Percentiles rank a stretch among this genome's conserved stretches.
These are phyloP conservation scores for Ramularia endophylla DNA, from an alignment of 2,329 filamentous ascomycete species.

Conservation along the genomic window DNA sequence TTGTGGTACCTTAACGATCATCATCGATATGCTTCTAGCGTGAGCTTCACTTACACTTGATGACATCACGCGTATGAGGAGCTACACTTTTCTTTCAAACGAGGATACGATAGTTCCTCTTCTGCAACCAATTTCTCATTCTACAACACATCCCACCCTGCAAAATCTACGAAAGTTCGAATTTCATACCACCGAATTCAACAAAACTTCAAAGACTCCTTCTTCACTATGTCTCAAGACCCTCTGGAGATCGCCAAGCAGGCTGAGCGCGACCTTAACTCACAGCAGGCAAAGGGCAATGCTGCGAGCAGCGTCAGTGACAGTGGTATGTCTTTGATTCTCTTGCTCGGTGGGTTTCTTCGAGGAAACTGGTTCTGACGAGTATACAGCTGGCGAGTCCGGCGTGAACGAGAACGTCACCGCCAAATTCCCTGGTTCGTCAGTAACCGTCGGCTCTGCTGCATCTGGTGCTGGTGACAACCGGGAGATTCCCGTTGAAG, in stretches of 20 bases:
- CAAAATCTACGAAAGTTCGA: no score
- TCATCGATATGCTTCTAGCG: no score
- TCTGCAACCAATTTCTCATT: no score
- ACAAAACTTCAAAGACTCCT: conserved; percentile 6
- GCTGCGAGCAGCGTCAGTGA: conserved; percentile 10
- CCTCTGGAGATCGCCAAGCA: conserved; percentile 41
- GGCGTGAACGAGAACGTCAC: conserved; percentile 41
- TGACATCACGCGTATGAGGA: no score
- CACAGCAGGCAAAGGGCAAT: conserved; percentile 32
- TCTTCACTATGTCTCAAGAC: conserved; percentile 39
- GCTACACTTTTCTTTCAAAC: no score
- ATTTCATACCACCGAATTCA: conserved; percentile 3
- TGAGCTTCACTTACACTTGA: no score
- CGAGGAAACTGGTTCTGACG: no score
- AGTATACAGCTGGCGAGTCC: conserved; percentile 38
- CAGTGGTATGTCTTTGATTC: conserved; percentile 9
- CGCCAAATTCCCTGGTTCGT: conserved; percentile 40
- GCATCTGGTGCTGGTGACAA: conserved; percentile 43
- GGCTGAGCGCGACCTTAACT: conserved; percentile 46
- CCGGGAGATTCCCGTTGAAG: conserved; percentile 41
- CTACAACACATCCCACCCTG: background rate
- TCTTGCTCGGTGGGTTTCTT: no score
- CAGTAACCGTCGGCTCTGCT: conserved; percentile 39
- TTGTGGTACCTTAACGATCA: no score
- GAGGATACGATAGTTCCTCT: no score